Base-by-base conservation (phyloP, 208 protist species). In the Trypanosoma brucei region DNA sequence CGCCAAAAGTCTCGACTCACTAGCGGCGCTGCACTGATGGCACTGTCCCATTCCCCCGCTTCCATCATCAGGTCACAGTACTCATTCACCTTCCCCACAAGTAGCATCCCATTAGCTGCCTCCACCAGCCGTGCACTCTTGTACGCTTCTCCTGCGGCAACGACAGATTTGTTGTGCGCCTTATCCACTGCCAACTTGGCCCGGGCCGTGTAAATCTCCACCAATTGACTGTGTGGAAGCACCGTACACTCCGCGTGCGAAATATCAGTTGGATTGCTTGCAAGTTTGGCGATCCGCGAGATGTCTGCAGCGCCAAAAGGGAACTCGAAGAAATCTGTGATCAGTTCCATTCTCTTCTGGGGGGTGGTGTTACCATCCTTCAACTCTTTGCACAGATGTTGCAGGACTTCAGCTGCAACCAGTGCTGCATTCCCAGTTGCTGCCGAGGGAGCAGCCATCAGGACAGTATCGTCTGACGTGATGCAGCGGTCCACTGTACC, bases 1-100 rank as follows among this genome's bases (percentile, higher is more conserved):
- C 84, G 81, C 95, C 95, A 98, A 66, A 86, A 94, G 13, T 85
- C 81, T 7, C 89, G 73, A 44, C 86, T 93, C 34, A 98, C 68
- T n/a, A 79, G 57, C 2, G 95, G 93, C 3, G 90, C 87, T 6
- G 90, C 67, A 50, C 84, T 82, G 67, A 98, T 83, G 8, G 95
- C 95, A 62, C 75, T 71, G 45, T 97, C 91, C 84, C 86, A 98
- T 72, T 94, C 83, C 30, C 75, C 93, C 0, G 82, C 79, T 63
- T 97, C 89, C 48, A 90, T 69, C 59, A 96, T 72, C 37, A 87
- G 54, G 40, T 88, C 68, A 66, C 91, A 97, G 66, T 92, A 91
- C 53, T 92, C 83, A 59, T 80, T 62, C 3, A 92, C 22, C 55
- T 93, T 75, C 0, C 94, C 94, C 4, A 91, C 38, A 40, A 65